Evolutionary conservation across 139 green algal species (phyloP).

Genomic region (Diplosphaera chodatii): DNA sequence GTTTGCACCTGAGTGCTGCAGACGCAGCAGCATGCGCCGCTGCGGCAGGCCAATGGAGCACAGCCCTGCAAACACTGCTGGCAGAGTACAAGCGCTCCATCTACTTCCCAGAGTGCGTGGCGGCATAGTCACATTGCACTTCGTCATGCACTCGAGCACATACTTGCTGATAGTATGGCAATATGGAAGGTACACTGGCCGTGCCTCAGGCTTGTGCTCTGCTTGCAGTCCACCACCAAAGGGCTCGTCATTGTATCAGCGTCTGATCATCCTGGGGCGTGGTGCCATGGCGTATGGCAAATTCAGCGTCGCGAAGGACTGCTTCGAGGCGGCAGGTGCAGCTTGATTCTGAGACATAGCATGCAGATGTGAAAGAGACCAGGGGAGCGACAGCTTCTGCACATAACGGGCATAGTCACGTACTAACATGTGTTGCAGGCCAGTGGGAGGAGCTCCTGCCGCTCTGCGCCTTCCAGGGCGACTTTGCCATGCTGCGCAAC

Average conservation of each 20-base stretch:
- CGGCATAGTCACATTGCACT: neutral
- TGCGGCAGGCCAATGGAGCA: slow-evolving; percentile 36
- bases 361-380: too few species aligned
- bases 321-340: slow-evolving; percentile 35
- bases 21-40: slow-evolving; percentile 13
- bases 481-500: slow-evolving; percentile 34
- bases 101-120: slow-evolving; percentile 27
- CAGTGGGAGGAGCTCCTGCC: slow-evolving; percentile 39
- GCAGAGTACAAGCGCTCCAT: slow-evolving; percentile 27
- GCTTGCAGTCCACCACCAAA: slow-evolving; percentile 18
- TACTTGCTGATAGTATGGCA: too few species aligned
- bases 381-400: too few species aligned
- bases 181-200: too few species aligned
- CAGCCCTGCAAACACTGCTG: slow-evolving; percentile 14
- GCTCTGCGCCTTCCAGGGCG: slow-evolving; percentile 46
- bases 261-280: slow-evolving; percentile 29
- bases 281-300: slow-evolving; percentile 36
- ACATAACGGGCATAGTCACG: too few species aligned
- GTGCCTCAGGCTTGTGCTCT: too few species aligned
- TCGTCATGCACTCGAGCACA: too few species aligned
- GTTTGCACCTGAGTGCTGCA: neutral
- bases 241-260: slow-evolving; percentile 17
- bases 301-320: slow-evolving; percentile 22
- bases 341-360: too few species aligned
- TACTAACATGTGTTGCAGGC: neutral